Conservation (phyloP, 352 stramenopile genomes). For the Phytophthora pseudosyringae region DNA sequence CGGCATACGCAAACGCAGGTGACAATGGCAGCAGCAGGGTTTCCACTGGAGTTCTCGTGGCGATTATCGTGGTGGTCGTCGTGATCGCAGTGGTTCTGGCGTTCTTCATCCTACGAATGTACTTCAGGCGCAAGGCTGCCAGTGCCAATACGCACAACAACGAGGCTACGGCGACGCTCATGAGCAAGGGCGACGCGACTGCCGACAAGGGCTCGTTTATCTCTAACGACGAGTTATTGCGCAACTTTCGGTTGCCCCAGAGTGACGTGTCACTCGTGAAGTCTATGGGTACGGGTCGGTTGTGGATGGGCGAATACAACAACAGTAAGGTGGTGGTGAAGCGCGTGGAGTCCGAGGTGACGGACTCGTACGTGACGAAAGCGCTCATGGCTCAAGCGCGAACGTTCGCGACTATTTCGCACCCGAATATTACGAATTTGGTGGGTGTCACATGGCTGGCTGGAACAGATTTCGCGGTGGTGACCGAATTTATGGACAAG, state of each 20-base stretch:
- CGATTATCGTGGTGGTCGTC: slow-evolving; percentile 54
- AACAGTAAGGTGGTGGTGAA: slow-evolving; percentile 71
- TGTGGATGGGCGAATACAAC: slow-evolving; percentile 70
- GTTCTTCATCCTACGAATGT: slow-evolving; percentile 47
- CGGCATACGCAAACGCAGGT: not conserved
- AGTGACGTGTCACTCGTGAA: slow-evolving; percentile 66
- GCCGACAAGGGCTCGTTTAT: slow-evolving; percentile 64
- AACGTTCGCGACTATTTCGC: slow-evolving; percentile 53
- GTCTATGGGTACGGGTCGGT: slow-evolving; percentile 48
- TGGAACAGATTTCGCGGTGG: slow-evolving; percentile 77
- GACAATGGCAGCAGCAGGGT: slow-evolving; percentile 24
- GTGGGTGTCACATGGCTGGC: slow-evolving; percentile 75
- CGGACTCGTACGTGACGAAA: slow-evolving; percentile 63
- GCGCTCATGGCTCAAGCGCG: slow-evolving; percentile 64
- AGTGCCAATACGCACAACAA: slow-evolving; percentile 36
- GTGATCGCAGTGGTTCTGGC: slow-evolving; percentile 46
- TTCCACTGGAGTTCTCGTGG: slow-evolving; percentile 52
- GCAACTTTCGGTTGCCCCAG: slow-evolving; percentile 56
- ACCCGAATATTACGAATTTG: slow-evolving; percentile 72
- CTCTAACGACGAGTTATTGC: slow-evolving; percentile 71
- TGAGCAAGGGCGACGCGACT: slow-evolving; percentile 49
- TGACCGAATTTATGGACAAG: slow-evolving; percentile 82
- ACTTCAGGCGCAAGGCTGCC: slow-evolving; percentile 36
- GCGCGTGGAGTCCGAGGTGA: slow-evolving; percentile 72
- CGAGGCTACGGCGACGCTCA: slow-evolving; percentile 47